Percentiles rank a stretch among this genome's conserved stretches.
Conservation (phyloP, 768 basidiomycete genomes). For the Tylopilus cervinicoccineus region DNA sequence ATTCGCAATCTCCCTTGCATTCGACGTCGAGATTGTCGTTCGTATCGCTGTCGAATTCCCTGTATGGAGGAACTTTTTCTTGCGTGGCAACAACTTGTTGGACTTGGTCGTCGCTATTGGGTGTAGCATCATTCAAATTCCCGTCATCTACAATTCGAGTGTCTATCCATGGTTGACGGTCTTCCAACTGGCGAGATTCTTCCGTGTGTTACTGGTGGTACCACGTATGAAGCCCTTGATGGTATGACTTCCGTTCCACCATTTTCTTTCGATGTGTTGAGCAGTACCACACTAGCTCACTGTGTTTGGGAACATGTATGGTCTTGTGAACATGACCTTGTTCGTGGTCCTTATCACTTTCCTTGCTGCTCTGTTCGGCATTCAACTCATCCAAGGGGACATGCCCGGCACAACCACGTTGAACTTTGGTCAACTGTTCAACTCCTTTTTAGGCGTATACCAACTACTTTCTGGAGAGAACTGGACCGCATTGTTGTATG, state of each 20-base stretch:
- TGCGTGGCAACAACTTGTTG: constrained; percentile 56
- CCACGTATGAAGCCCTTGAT: constrained; percentile 87
- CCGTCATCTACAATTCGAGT: constrained; percentile 56
- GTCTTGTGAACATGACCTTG: constrained; percentile 85
- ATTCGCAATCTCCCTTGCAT: constrained; percentile 71
- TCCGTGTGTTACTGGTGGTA: constrained; percentile 85
- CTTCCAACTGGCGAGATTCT: constrained; percentile 84
- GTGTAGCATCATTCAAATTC: constrained; percentile 80
- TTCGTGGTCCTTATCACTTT: constrained; percentile 91
- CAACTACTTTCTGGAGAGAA: constrained; percentile 92
- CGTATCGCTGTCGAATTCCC: constrained; percentile 70
- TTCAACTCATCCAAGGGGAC: constrained; percentile 86
- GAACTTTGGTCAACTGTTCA: constrained; percentile 81
- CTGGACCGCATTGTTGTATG: constrained; percentile 78
- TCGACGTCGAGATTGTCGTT: constrained; percentile 84
- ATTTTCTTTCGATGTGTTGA: constrained; percentile 4
- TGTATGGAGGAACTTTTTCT: constrained; percentile 78
- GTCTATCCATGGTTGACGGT: constrained; percentile 88
- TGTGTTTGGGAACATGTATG: constrained; percentile 89
- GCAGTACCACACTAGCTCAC: constrained; percentile 49
- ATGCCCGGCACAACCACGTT: constrained; percentile 47
- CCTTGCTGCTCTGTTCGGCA: constrained; percentile 75
- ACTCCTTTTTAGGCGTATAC: constrained; percentile 82
- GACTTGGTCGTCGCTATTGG: constrained; percentile 75
- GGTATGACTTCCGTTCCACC: constrained; percentile 36